phyloP scores from a whole-genome alignment of 495 filamentous ascomycete species.

The Podospora pseudoanserina region DNA sequence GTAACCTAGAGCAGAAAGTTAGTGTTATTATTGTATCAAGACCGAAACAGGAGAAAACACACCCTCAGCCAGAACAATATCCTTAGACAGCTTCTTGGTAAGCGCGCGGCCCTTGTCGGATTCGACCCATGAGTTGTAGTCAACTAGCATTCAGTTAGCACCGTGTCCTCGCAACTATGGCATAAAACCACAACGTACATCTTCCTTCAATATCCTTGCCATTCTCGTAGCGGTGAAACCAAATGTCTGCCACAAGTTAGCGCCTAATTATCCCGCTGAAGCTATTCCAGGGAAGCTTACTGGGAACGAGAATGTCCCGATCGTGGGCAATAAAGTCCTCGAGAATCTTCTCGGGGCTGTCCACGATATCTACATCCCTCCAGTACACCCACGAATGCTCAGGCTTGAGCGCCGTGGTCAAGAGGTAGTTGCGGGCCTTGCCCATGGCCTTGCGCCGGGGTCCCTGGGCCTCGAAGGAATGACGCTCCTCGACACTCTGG shows the following conservation, averaged over 20 bases:
- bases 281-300: slow-evolving; percentile 46
- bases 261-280: background rate
- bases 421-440: slow-evolving; percentile 84
- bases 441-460: slow-evolving; percentile 89
- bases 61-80: slow-evolving; percentile 85
- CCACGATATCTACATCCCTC: slow-evolving; percentile 94
- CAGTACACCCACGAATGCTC: slow-evolving; percentile 99
- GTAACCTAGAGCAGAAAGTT: slow-evolving; percentile 58
- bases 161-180: background rate
- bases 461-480: slow-evolving; percentile 82
- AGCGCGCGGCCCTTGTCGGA: slow-evolving; percentile 76
- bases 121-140: slow-evolving; percentile 99
- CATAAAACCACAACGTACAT: slow-evolving; percentile 57
- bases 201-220: slow-evolving; percentile 85
- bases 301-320: slow-evolving; percentile 88
- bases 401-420: slow-evolving; percentile 77
- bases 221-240: slow-evolving; percentile 92
- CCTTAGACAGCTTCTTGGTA: slow-evolving; percentile 65
- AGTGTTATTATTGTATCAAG: slow-evolving; percentile 6
- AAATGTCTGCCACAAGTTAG: slow-evolving; percentile 67
- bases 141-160: slow-evolving; percentile 55
- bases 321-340: slow-evolving; percentile 96
- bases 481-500: slow-evolving; percentile 76
- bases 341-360: slow-evolving; percentile 80
- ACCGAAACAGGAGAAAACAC: slow-evolving; percentile 9